These are phyloP conservation scores for Beauveria rudraprayagi DNA, from an alignment of 2,329 filamentous ascomycete genomes.

Conservation along the genomic window DNA sequence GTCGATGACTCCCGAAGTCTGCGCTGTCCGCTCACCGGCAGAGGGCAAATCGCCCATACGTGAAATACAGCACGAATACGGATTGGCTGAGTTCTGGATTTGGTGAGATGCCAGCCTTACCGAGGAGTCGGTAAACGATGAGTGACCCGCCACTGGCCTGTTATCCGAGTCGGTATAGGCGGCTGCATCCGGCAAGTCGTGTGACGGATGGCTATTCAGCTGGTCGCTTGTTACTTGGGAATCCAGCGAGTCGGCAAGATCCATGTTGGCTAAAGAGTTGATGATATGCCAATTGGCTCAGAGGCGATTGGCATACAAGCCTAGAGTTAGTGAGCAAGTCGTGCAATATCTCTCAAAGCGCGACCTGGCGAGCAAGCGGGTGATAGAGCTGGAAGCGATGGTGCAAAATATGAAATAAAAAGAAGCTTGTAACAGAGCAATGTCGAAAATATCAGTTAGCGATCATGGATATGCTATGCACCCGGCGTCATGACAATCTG, in stretches of 20 bases:
- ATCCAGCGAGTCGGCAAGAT: background rate
- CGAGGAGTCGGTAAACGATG: background rate
- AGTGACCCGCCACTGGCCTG: background rate
- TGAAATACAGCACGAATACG: background rate
- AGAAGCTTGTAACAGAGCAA: background rate
- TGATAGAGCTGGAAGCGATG: background rate
- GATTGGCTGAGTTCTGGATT: background rate
- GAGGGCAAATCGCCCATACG: background rate
- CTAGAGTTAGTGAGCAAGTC: too few relatives aligned
- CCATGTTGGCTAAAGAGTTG: background rate
- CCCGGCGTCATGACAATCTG: background rate
- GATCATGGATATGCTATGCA: background rate
- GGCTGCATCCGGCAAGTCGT: conserved; percentile 2
- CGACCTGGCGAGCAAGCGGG: too few relatives aligned
- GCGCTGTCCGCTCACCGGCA: background rate
- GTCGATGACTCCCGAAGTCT: background rate
- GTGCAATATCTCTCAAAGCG: too few relatives aligned
- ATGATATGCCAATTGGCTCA: background rate
- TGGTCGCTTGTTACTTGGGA: conserved; percentile 4
- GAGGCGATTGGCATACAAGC: too few relatives aligned
- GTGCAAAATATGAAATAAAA: background rate
- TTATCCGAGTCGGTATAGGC: background rate
- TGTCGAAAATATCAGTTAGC: background rate
- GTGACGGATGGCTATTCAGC: conserved; percentile 4
- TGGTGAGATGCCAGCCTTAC: background rate